Evolutionary conservation across 108 stramenopile species (phyloP).

Genomic region (Heterococcus sp.): DNA sequence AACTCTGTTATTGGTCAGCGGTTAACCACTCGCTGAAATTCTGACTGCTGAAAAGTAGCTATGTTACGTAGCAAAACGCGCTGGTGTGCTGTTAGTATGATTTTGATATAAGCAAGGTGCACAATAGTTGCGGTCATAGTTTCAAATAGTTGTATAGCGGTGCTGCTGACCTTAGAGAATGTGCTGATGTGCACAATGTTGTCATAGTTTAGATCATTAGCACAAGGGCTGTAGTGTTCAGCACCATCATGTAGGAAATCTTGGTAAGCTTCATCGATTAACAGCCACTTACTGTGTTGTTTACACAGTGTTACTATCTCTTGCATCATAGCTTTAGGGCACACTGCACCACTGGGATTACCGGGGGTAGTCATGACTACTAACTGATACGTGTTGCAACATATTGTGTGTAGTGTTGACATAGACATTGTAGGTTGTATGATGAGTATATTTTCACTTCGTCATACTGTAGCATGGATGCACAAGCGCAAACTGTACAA

Average conservation of each 20-base stretch:
- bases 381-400: slow-evolving; percentile 48
- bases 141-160: too few relatives aligned
- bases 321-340: slow-evolving; percentile 60
- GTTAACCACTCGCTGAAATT: too few relatives aligned
- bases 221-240: slow-evolving; percentile 38
- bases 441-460: too few relatives aligned
- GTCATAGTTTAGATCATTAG: slow-evolving; percentile 12
- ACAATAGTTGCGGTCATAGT: slow-evolving; percentile 13
- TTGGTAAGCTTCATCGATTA: slow-evolving; percentile 74
- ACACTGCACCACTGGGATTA: slow-evolving; percentile 81
- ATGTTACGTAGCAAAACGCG: too few relatives aligned
- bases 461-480: too few relatives aligned
- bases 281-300: slow-evolving; percentile 69
- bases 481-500: too few relatives aligned
- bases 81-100: too few relatives aligned
- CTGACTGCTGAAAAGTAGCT: too few relatives aligned
- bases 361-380: slow-evolving; percentile 84
- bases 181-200: slow-evolving; percentile 55
- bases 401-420: neutral
- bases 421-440: too few relatives aligned
- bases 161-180: slow-evolving; percentile 13
- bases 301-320: slow-evolving; percentile 67
- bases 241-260: neutral
- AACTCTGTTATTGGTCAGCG: too few relatives aligned
- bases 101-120: too few relatives aligned